These are phyloP conservation scores for Phytophthora meadii DNA, from an alignment of 352 stramenopile genomes.

Conservation along the genomic window DNA sequence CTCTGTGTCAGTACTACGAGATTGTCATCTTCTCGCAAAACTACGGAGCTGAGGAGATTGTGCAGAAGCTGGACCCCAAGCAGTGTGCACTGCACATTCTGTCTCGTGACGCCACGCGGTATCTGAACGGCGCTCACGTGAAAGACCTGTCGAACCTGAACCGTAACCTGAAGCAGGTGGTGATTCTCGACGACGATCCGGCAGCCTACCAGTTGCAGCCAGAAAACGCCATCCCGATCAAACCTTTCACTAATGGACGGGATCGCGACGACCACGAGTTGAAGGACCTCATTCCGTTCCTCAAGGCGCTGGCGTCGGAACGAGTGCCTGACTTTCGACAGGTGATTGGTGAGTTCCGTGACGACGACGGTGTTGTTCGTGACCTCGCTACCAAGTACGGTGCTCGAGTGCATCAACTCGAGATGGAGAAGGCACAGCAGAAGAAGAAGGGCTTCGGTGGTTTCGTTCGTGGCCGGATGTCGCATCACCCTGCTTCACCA, in stretches of 20 bases:
- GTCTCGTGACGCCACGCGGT: slow-evolving; percentile 83
- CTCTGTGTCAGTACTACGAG: slow-evolving; percentile 87
- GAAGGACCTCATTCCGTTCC: slow-evolving; percentile 85
- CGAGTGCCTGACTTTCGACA: slow-evolving; percentile 79
- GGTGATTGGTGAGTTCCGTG: slow-evolving; percentile 81
- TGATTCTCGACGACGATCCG: slow-evolving; percentile 87
- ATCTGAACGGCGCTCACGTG: slow-evolving; percentile 83
- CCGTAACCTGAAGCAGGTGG: slow-evolving; percentile 79
- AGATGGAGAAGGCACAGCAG: slow-evolving; percentile 84
- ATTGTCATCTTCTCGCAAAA: slow-evolving; percentile 91
- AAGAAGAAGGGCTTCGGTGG: slow-evolving; percentile 86
- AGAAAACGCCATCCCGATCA: slow-evolving; percentile 84
- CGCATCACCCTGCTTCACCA: slow-evolving; percentile 53
- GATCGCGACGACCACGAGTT: slow-evolving; percentile 84
- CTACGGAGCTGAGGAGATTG: slow-evolving; percentile 81
- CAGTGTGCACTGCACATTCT: slow-evolving; percentile 84
- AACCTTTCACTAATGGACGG: slow-evolving; percentile 79
- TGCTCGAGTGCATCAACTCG: slow-evolving; percentile 77
- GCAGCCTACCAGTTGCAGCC: slow-evolving; percentile 84
- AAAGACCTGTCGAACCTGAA: slow-evolving; percentile 87
- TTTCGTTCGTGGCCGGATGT: slow-evolving; percentile 80
- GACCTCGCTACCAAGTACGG: slow-evolving; percentile 81
- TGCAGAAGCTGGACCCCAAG: slow-evolving; percentile 84
- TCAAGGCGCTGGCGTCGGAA: slow-evolving; percentile 83
- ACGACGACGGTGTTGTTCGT: slow-evolving; percentile 81